Conservation (phyloP, 495 filamentous ascomycete genomes). For the Penicillium soppii region DNA sequence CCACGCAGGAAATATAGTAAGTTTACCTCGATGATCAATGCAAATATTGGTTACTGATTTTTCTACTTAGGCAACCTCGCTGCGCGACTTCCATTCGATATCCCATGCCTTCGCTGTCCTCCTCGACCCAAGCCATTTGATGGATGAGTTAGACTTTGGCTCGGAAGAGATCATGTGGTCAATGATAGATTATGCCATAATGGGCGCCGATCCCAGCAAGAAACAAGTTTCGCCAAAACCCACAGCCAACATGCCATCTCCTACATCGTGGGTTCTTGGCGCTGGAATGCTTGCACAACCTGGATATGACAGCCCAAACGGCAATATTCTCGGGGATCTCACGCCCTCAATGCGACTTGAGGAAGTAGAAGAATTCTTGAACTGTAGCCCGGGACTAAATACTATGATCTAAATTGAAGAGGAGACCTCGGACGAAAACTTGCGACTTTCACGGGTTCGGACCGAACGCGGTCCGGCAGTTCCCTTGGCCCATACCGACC, state of each 20-base stretch:
- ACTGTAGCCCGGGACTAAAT: conserved; percentile 12
- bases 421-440: not conserved
- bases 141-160: conserved; percentile 15
- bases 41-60: not conserved
- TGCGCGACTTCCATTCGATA: conserved; percentile 24
- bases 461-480: conserved; percentile 11
- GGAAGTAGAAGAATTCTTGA: conserved; percentile 21
- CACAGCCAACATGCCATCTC: conserved; percentile 11
- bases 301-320: not conserved
- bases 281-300: conserved; percentile 5
- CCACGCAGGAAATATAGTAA: conserved; percentile 26
- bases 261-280: conserved; percentile 11
- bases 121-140: conserved; percentile 16
- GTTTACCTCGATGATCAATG: not conserved
- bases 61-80: conserved; percentile 12
- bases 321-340: conserved; percentile 8
- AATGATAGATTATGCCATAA: conserved; percentile 26
- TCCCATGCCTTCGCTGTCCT: conserved; percentile 13
- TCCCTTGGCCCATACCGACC: not conserved
- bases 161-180: conserved; percentile 19
- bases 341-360: conserved; percentile 17
- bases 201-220: conserved; percentile 12
- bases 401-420: not conserved
- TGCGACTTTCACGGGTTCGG: not conserved
- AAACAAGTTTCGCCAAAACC: conserved; percentile 5